Conservation (phyloP, 164 flowering plant species). For the Hamamelis virginiana region DNA sequence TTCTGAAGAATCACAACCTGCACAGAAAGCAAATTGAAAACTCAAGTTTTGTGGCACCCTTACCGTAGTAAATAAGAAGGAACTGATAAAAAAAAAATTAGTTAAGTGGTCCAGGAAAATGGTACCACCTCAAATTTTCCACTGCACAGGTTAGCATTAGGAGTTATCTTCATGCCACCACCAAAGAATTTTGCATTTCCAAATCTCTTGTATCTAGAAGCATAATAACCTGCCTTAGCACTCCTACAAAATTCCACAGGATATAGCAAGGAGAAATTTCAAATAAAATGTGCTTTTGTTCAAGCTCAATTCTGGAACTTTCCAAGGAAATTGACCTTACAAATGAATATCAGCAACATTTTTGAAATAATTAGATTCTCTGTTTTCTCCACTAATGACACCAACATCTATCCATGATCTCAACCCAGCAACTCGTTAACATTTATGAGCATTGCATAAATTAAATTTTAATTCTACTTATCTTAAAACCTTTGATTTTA, state of each 20-base stretch:
- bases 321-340: slow-evolving; percentile 64
- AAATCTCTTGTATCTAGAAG: slow-evolving; percentile 83
- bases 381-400: slow-evolving; percentile 48
- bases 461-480: too few relatives aligned
- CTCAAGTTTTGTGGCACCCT: not conserved
- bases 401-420: slow-evolving; percentile 81
- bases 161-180: slow-evolving; percentile 97
- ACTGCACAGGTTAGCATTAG: slow-evolving; percentile 73
- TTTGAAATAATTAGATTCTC: slow-evolving; percentile 71
- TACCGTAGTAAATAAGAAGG: not conserved
- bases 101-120: not conserved
- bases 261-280: slow-evolving; percentile 5
- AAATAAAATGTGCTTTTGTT: too few relatives aligned
- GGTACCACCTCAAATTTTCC: slow-evolving; percentile 69
- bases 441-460: too few relatives aligned
- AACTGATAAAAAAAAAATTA: not conserved
- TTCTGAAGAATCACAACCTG: slow-evolving; percentile 93
- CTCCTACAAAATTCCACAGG: slow-evolving; percentile 30
- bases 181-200: slow-evolving; percentile 98
- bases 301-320: too few relatives aligned
- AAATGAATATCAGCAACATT: slow-evolving; percentile 97
- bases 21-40: slow-evolving; percentile 4
- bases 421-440: slow-evolving; percentile 68
- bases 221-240: too few relatives aligned
- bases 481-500: too few relatives aligned